Evolutionary conservation across 345 rosid genomes (phyloP), one percentile per base, ranked within the genome.

Genomic region (Barbarea vulgaris): DNA sequence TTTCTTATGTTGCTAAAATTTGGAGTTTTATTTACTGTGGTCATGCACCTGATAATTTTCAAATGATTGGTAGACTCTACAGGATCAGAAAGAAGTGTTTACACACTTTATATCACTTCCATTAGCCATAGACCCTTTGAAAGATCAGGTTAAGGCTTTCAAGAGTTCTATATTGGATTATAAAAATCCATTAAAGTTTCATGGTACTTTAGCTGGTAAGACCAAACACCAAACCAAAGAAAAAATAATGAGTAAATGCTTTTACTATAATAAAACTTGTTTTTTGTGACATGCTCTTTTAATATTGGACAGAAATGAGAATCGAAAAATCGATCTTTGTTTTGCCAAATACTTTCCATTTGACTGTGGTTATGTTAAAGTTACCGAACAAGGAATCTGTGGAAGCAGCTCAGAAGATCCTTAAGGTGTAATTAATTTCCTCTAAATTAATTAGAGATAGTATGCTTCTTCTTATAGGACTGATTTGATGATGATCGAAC

Each of bases 91-190:
- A 64, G 85, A 90, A n/a, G 83, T 84, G 13, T 87, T 85, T 61
- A 90, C 97, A 18, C 97, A 92, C 81, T 91, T 95, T 54, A 74
- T 92, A 63, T 92, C 97, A 51, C 87, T 95, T 78, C 97, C 99
- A 36, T 75, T 92, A 83, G 97, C 92, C 9, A 75, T 87, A 82
- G 83, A 95, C 78, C 87, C 93, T 12, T 74, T 95, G 85, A 88
- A 83, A 63, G 78, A 82, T 57, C 89, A 85, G 75, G 83, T 92
- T 44, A 56, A 83, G 73, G 42, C 76, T 67, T 92, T 95, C 79
- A 91, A 83, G 82, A 85, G 85, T 51, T 67, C 79, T 33, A 79
- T 90, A 72, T 70, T 95, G 78, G 87, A 65, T 33, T 33, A 62
- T 54, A 68, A 18, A 21, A 14, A 36, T 7, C 73, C 67, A 4